These are phyloP conservation scores for Phytophthora rubi DNA, from an alignment of 352 stramenopile genomes.

Conservation along the genomic window DNA sequence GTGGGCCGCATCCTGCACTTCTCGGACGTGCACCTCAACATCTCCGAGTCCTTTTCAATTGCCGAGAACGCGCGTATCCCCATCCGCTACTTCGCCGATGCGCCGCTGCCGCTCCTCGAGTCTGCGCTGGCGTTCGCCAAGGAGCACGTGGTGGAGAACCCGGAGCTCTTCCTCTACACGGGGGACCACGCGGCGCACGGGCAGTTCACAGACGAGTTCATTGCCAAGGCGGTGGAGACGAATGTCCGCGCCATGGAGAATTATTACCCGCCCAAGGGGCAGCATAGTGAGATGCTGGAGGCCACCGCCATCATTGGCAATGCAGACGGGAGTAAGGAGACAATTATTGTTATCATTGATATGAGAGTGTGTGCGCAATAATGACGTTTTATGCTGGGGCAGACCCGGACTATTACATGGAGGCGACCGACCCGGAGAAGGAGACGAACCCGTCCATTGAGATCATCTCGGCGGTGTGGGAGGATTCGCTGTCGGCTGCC, in stretches of 20 bases:
- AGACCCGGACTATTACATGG: slow-evolving; percentile 88
- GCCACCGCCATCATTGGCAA: slow-evolving; percentile 85
- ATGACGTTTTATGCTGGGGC: neutral
- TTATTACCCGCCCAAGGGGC: slow-evolving; percentile 54
- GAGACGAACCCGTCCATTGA: slow-evolving; percentile 69
- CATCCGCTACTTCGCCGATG: slow-evolving; percentile 61
- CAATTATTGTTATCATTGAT: neutral
- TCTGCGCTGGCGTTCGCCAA: slow-evolving; percentile 74
- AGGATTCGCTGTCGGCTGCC: slow-evolving; percentile 55
- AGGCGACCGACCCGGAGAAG: slow-evolving; percentile 66
- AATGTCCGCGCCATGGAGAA: slow-evolving; percentile 77
- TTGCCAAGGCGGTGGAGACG: slow-evolving; percentile 63
- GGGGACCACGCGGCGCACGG: slow-evolving; percentile 81
- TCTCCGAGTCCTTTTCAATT: slow-evolving; percentile 53
- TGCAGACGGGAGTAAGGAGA: slow-evolving; percentile 65
- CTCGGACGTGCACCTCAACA: slow-evolving; percentile 87
- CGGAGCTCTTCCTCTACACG: slow-evolving; percentile 83
- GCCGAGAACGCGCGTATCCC: slow-evolving; percentile 44
- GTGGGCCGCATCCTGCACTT: slow-evolving; percentile 74
- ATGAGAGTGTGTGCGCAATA: no score
- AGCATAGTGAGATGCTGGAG: slow-evolving; percentile 37
- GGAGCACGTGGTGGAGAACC: slow-evolving; percentile 54
- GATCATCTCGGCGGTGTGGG: slow-evolving; percentile 67
- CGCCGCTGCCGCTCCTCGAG: slow-evolving; percentile 64
- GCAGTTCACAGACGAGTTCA: slow-evolving; percentile 61